A percentile compares a stretch with the other conserved stretches of the same genome.
phyloP scores from a whole-genome alignment of 805 yeast genomes.

The Yarrowia deformans region DNA sequence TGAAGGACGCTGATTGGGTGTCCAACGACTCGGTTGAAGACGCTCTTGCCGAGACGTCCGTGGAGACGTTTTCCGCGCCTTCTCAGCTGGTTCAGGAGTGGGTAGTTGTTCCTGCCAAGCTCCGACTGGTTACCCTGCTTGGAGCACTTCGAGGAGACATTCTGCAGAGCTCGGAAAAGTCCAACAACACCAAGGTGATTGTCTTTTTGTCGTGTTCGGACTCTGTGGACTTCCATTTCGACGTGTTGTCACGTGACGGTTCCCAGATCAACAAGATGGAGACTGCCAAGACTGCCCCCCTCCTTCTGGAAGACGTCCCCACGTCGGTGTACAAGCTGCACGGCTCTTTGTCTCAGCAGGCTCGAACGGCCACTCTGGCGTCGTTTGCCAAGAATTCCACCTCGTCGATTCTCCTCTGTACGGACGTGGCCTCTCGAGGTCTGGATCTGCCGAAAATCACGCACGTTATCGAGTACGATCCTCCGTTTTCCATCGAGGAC shows the following conservation, averaged over 20 bases:
- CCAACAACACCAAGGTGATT: slow-evolving; percentile 54
- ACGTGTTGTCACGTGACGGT: slow-evolving; percentile 71
- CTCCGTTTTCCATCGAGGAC: slow-evolving; percentile 93
- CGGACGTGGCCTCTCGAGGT: slow-evolving; percentile 98
- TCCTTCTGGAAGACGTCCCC: slow-evolving; percentile 52
- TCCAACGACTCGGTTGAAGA: slow-evolving; percentile 50
- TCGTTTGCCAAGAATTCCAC: slow-evolving; percentile 54
- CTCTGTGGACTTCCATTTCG: slow-evolving; percentile 92
- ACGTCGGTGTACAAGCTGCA: slow-evolving; percentile 74
- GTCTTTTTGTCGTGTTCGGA: slow-evolving; percentile 94
- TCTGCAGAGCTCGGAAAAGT: slow-evolving; percentile 52
- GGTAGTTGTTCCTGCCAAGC: slow-evolving; percentile 89
- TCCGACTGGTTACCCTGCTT: slow-evolving; percentile 81
- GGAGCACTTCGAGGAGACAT: slow-evolving; percentile 56
- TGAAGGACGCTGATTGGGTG: slow-evolving; percentile 76
- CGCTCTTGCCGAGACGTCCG: slow-evolving; percentile 42
- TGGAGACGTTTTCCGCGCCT: slow-evolving; percentile 65
- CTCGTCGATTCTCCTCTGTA: slow-evolving; percentile 76
- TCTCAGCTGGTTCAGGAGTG: slow-evolving; percentile 86
- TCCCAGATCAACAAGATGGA: slow-evolving; percentile 34
- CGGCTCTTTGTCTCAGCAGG: slow-evolving; percentile 87
- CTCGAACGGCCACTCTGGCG: slow-evolving; percentile 77
- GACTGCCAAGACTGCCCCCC: slow-evolving; percentile 63
- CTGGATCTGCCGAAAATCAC: slow-evolving; percentile 88
- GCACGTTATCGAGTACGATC: slow-evolving; percentile 89